Evolutionary conservation across 345 rosid species (phyloP).

Genomic region (Combretum micranthum): DNA sequence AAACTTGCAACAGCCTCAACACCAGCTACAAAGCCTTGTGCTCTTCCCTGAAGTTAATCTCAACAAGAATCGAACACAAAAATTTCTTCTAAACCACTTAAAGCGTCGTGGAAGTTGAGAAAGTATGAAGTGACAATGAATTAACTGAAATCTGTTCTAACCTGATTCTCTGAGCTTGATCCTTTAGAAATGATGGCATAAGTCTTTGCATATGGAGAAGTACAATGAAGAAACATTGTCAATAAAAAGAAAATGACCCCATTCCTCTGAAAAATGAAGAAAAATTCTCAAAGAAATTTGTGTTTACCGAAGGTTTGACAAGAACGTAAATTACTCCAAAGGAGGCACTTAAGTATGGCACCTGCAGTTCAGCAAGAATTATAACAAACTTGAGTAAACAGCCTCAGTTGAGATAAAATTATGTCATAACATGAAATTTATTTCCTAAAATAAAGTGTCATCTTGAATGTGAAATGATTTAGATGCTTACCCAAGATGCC

Average conservation of each 20-base stretch:
- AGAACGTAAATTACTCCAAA: conserved; percentile 45
- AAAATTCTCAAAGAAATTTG: not conserved
- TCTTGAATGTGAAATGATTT: too few species aligned
- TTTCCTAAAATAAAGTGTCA: too few species aligned
- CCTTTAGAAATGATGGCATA: conserved; percentile 47
- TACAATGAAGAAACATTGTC: not conserved
- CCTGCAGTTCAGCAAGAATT: conserved; percentile 22
- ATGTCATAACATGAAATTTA: too few species aligned
- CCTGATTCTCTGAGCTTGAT: conserved; percentile 42
- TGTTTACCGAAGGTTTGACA: conserved; percentile 39
- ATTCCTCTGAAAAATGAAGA: not conserved
- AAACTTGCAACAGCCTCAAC: conserved; percentile 38
- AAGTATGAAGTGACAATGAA: not conserved
- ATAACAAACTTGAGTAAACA: not conserved
- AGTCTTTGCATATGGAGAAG: conserved; percentile 29
- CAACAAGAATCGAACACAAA: not conserved
- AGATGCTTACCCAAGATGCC: conserved; percentile 48
- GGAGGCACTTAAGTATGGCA: conserved; percentile 43
- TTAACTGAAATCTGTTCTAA: conserved; percentile 3
- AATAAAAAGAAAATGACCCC: not conserved
- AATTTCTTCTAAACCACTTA: too few species aligned
- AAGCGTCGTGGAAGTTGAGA: too few species aligned
- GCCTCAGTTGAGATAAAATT: not conserved
- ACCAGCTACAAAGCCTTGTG: conserved; percentile 47
- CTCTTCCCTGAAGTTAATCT: conserved; percentile 30